Base-by-base conservation (phyloP, 371 early-diverging fungal species). In the Nematocida sp. region DNA sequence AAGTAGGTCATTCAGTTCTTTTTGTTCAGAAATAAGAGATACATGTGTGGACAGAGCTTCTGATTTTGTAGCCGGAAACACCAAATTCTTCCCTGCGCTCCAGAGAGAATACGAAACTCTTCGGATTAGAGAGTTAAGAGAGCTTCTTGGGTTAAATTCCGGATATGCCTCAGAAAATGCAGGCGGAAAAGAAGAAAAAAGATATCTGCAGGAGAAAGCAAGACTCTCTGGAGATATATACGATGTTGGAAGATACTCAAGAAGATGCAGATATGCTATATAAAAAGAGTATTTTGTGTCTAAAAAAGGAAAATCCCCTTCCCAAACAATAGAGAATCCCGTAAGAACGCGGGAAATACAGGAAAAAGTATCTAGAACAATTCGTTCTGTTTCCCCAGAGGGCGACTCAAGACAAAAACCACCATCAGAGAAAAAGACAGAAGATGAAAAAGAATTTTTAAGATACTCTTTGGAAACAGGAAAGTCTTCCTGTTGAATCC, bases 251-350 rank as follows among this genome's bases (percentile, higher is more conserved):
- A 57, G 7, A 33, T 55, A 66, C 11, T 66, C 66, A 7, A 66
- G 16, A n/a, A 66, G 23, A 18, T 5, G 3, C 4, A 66, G 5
- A 38, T 49, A 66, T 16, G 57, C 59, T 28, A 18, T 20, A 36
- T 30, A 61, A 11, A 66, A 55, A n/a, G 66, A 66, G 39, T 55
- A 66, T 18, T 30, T 18, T 45, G 54, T 54, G 28, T 36, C 30
- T 13, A 20, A 3, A 25, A 32, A 65, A 30, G 16, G 11, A 32
- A 54, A 25, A 4, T 5, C 4, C 9, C n/a, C 51, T 51, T 9
- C 11, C 65, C 65, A 65, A 16, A 65, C 18, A 30, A 32, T 23
- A 7, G 55, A 65, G 26, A 65, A 65, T n/a, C 7, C 16, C 5
- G 55, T 49, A 13, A 51, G 9, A 28, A 54, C 55, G 20, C 3